Base-by-base conservation (phyloP, 495 filamentous ascomycete genomes). In the Cenococcum geophilum region DNA sequence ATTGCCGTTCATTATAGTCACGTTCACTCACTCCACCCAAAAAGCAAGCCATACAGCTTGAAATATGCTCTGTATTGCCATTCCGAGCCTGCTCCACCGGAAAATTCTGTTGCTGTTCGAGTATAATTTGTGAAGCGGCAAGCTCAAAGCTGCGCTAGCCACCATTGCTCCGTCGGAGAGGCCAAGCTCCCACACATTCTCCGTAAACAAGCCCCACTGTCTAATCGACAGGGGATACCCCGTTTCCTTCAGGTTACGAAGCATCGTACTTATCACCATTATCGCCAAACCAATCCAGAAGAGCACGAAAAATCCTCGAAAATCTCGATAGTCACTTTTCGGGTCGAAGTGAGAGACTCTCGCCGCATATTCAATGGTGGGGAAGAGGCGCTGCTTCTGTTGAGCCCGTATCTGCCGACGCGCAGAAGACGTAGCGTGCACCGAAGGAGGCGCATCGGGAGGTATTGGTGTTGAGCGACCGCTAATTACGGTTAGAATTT, bases 231-330 rank as follows among this genome's bases (percentile, higher is more conserved):
- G 75, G 34, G 91, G 87, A 67, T 85, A 89, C 40, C 93, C 92
- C 0, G 92, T 97, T 68, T 97, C 92, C 72, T 92, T 96, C 68
- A 93, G 84, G 69, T 95, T 98, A 70, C 93, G 83, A 69, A 97
- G 75, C 76, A 88, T 86, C 9, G 88, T 89, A 11, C 93, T 97
- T 56, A 96, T 86, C 61, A 91, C 89, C 93, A 98, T 96, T 73
- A 98, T 95, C 55, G 90, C 88, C 58, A 98, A 76, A 5, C 88
- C 90, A 52, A 98, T 92, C 93, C 93, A 98, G 75, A 97, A 98
- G 45, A 98, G 80, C 47, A 91, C 87, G 74, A 96, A 98, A 80
- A 98, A 98, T 63, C 93, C 93, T 63, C 91, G 84, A 74, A 98
- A 98, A 68, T 98, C 89, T 59, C 85, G 84, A 66, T 97, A 95